A percentile compares a stretch with the other conserved stretches of the same genome.
Conservation (phyloP, 2,329 filamentous ascomycete genomes). For the Beauveria australis region DNA sequence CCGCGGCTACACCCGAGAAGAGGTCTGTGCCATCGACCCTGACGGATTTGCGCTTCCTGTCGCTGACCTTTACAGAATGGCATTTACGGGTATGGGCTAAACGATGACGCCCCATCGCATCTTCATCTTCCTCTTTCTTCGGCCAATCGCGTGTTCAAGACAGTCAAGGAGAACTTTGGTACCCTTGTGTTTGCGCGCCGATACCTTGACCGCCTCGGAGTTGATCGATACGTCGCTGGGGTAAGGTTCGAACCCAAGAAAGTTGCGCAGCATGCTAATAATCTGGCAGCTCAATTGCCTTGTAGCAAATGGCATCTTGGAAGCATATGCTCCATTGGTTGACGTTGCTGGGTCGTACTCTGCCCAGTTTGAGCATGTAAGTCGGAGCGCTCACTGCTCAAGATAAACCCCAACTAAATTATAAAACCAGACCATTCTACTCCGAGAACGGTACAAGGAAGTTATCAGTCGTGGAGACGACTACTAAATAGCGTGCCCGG, state of each 20-base stretch:
- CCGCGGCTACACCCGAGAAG: slow-evolving; percentile 70
- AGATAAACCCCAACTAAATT: slow-evolving; percentile 2
- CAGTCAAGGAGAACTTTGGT: slow-evolving; percentile 54
- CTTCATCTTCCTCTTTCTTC: slow-evolving; percentile 36
- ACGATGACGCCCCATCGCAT: slow-evolving; percentile 26
- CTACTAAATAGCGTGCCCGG: slow-evolving; percentile 28
- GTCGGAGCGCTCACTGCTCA: background rate
- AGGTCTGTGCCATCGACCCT: slow-evolving; percentile 19
- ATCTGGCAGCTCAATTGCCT: slow-evolving; percentile 45
- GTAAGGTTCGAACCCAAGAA: slow-evolving; percentile 26
- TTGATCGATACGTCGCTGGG: slow-evolving; percentile 49
- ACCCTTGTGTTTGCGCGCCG: slow-evolving; percentile 53
- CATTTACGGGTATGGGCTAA: slow-evolving; percentile 43
- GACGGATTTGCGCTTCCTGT: background rate
- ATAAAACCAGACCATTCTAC: slow-evolving; percentile 40
- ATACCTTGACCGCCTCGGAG: slow-evolving; percentile 55
- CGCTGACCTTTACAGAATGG: slow-evolving; percentile 21
- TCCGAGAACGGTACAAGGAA: slow-evolving; percentile 38
- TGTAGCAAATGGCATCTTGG: slow-evolving; percentile 47
- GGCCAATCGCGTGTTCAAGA: slow-evolving; percentile 48
- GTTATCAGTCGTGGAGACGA: slow-evolving; percentile 44
- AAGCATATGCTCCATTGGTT: slow-evolving; percentile 46
- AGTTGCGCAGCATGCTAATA: rapidly evolving
- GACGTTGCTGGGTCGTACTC: slow-evolving; percentile 54
- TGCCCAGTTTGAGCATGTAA: slow-evolving; percentile 54